Evolutionary conservation across 2,329 filamentous ascomycete genomes (phyloP).

Genomic region (Elsinoe necatrix): DNA sequence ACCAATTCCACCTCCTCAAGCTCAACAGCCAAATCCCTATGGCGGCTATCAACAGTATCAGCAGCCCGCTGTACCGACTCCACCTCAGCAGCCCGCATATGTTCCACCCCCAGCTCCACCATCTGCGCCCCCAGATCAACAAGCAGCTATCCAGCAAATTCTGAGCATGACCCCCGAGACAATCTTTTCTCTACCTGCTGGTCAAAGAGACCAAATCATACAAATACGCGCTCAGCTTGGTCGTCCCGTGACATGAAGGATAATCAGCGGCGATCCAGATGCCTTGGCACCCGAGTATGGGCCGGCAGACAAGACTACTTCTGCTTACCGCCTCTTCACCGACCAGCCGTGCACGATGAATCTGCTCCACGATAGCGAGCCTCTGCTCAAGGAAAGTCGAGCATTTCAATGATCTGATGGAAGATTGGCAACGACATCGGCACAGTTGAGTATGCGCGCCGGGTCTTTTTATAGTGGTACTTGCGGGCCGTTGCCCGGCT

Average conservation of each 20-base stretch:
- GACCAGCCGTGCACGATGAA: too few species aligned
- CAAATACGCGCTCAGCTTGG: conserved; percentile 58
- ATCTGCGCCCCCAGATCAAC: conserved; percentile 49
- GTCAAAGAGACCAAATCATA: conserved; percentile 61
- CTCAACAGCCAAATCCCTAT: conserved; percentile 28
- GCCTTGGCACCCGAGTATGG: not conserved
- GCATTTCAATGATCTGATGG: not conserved
- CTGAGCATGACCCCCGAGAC: conserved; percentile 70
- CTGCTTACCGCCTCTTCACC: too few species aligned
- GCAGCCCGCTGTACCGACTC: conserved; percentile 34
- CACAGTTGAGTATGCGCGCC: not conserved
- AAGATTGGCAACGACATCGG: not conserved
- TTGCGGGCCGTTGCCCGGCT: conserved; percentile 16
- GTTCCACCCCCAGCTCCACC: conserved; percentile 31
- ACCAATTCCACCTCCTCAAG: conserved; percentile 23
- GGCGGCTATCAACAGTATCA: conserved; percentile 31
- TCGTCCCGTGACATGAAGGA: conserved; percentile 17
- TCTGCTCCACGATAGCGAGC: too few species aligned
- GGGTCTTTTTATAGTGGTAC: conserved; percentile 7
- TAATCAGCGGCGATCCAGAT: not conserved
- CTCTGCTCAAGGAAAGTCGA: too few species aligned
- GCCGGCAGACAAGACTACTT: too few species aligned
- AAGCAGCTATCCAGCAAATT: conserved; percentile 71
- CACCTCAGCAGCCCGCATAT: conserved; percentile 32
- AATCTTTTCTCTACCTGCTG: conserved; percentile 57